Evolutionary conservation across 495 filamentous ascomycete species (phyloP), one percentile per base, ranked within the genome.

Genomic region (Pseudomonodictys pantanalensis): DNA sequence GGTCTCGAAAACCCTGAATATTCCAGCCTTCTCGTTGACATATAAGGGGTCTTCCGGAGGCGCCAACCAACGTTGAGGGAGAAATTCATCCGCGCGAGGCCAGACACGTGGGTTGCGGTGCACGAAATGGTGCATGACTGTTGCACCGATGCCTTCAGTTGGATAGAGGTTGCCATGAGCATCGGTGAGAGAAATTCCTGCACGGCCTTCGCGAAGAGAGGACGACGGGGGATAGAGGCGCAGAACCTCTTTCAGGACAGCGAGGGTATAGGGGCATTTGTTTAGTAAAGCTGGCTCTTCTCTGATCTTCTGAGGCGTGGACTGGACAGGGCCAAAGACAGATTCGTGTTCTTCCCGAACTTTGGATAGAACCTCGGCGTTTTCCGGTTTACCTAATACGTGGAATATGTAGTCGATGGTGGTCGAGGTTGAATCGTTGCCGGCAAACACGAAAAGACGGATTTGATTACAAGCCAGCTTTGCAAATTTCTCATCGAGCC

Each of bases 341-440:
- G 15, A 3, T 12, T 3, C 12, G 38, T 41, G 38, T 15, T 41
- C 38, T 3, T 41, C 15, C 5, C 38, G 38, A 3, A 41, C 15
- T 3, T 3, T 41, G 4, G 12, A 3, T 5, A 41, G 38, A 5
- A 18, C 38, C 5, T 15, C 12, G 38, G 38, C 15, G 12, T 41
- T 12, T 15, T 3, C 4, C 12, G 38, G 20, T n/a, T n/a, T n/a
- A n/a, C n/a, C n/a, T 18, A 85, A 73, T 35, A 79, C 70, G 60
- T 81, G 73, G 46, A 76, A 75, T 4, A 62, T 56, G 71, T 75
- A 78, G 0, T 59, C 46, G 3, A 79, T 52, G 0, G 72, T 56
- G 54, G 72, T 72, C 38, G 66, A 59, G 6, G 77, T 79, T 3
- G 77, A 78, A 65, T 81, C 78, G 58, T 79, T 73, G 26, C 77